Evolutionary conservation across 192 early-diverging fungal species (phyloP).

Genomic region (Entophlyctis helioformis): DNA sequence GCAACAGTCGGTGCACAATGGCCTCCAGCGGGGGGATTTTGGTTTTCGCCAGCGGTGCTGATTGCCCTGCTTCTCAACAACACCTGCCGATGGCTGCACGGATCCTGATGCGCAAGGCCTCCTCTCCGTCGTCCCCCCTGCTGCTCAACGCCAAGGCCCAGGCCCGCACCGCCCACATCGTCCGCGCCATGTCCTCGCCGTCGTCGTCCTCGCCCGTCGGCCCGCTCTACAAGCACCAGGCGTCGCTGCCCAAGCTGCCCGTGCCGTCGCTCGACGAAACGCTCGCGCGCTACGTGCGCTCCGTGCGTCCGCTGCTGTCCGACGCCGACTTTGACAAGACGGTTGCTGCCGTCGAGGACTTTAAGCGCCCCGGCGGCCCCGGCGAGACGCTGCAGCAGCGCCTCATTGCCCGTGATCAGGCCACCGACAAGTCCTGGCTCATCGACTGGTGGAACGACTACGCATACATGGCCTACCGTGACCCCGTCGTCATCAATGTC

Average conservation of each 20-base stretch:
- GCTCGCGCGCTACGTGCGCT: constrained; percentile 65
- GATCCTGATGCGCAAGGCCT: too few species aligned
- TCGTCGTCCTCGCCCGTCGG: too few species aligned
- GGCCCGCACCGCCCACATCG: too few species aligned
- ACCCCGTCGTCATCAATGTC: constrained; percentile 91
- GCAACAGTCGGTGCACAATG: too few species aligned
- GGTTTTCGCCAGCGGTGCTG: too few species aligned
- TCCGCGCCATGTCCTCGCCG: too few species aligned
- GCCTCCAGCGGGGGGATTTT: too few species aligned
- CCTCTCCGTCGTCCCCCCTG: too few species aligned
- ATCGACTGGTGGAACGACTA: constrained; percentile 97
- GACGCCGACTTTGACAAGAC: constrained; percentile 62
- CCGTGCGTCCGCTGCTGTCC: constrained; percentile 55
- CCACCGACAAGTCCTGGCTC: constrained; percentile 71
- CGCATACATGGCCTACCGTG: constrained; percentile 86
- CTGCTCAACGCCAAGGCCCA: too few species aligned
- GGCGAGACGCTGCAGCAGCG: constrained; percentile 80
- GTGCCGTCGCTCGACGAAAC: constrained; percentile 80
- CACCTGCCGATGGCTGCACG: too few species aligned
- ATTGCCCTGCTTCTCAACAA: too few species aligned
- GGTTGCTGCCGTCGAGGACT: constrained; percentile 58
- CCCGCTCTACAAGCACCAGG: constrained; percentile 18
- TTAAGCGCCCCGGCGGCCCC: constrained; percentile 63
- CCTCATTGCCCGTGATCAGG: constrained; percentile 60
- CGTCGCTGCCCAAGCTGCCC: constrained; percentile 68